Conservation (phyloP, 169 alveolate species). For the Cryptosporidium ubiquitum region DNA sequence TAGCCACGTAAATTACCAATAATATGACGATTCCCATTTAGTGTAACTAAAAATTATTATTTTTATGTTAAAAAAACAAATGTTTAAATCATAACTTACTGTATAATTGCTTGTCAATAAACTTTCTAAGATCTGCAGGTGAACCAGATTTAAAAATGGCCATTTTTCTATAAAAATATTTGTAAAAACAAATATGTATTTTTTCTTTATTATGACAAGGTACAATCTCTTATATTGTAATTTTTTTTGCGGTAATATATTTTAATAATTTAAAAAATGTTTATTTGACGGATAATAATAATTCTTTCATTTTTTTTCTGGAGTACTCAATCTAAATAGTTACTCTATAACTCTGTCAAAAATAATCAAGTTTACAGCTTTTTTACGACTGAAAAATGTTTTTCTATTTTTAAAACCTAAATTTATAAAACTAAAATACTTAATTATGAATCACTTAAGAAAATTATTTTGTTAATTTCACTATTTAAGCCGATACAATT, state of each 20-base stretch:
- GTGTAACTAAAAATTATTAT: constrained; percentile 79
- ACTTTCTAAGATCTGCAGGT: constrained; percentile 89
- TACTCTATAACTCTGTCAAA: not conserved
- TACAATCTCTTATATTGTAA: not conserved
- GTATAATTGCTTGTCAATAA: constrained; percentile 90
- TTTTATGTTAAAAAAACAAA: not conserved
- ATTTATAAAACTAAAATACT: no score
- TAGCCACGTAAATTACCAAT: constrained; percentile 97
- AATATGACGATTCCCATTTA: constrained; percentile 92
- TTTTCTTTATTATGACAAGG: not conserved
- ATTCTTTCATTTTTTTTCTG: not conserved
- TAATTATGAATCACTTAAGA: no score
- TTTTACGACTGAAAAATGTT: no score
- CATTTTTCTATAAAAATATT: constrained; percentile 6
- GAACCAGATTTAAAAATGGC: constrained; percentile 84
- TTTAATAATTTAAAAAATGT: not conserved
- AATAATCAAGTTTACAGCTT: not conserved
- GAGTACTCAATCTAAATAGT: not conserved
- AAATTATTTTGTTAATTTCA: no score
- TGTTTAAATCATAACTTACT: constrained; percentile 78
- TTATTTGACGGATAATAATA: no score
- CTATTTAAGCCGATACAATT: not conserved
- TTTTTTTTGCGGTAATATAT: constrained; percentile 6
- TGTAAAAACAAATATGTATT: not conserved
- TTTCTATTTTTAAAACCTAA: no score